A percentile compares a stretch with the other conserved stretches of the same genome.
These are phyloP conservation scores for Entamoeba invadens DNA, from an alignment of 208 protist genomes.

Conservation along the genomic window DNA sequence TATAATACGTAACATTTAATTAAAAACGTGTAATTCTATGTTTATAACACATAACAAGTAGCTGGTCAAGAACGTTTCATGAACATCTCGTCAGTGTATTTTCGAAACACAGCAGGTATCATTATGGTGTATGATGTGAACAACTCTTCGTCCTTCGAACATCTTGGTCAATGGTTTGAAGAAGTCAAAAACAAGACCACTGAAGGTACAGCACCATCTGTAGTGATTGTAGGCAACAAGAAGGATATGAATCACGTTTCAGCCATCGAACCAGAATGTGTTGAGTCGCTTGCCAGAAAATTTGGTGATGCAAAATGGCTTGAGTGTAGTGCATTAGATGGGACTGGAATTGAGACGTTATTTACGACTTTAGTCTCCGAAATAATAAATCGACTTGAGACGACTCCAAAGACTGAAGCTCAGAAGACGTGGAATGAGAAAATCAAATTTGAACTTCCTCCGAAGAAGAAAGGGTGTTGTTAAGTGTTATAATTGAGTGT, in stretches of 20 bases:
- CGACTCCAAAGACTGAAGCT: no score
- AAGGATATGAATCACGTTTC: background rate
- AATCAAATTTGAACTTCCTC: no score
- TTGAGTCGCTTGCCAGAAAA: background rate
- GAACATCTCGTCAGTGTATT: background rate
- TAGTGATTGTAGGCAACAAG: background rate
- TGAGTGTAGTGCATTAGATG: background rate
- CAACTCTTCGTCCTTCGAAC: background rate
- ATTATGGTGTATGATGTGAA: background rate
- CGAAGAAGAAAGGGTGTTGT: no score
- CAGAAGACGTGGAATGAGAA: no score
- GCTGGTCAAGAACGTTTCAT: background rate
- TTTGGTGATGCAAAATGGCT: background rate
- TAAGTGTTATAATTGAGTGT: no score
- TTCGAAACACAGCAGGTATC: background rate
- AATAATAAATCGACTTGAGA: background rate
- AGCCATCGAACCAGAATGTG: background rate
- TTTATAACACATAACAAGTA: no score
- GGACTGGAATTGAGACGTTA: background rate
- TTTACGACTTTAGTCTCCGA: background rate
- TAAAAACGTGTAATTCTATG: no score
- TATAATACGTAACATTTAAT: no score
- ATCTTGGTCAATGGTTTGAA: background rate
- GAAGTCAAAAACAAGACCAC: background rate
- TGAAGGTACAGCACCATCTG: background rate